These are phyloP conservation scores for Lunularia cruciata DNA, from an alignment of 225 moss, liverwort and hornwort species.

Conservation along the genomic window DNA sequence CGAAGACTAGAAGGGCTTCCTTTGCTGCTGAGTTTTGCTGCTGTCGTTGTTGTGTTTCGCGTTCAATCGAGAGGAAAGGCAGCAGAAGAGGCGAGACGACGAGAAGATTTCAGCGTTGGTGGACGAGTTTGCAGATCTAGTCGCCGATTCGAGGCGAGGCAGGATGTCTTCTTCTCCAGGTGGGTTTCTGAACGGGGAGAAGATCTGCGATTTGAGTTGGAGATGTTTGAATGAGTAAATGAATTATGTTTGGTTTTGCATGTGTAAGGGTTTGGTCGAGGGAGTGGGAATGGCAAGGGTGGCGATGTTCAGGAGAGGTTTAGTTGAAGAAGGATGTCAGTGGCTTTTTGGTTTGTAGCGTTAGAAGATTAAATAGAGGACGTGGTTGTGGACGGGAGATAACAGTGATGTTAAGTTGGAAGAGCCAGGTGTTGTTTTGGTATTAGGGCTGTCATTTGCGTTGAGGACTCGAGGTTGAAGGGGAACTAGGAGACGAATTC, in stretches of 20 bases:
- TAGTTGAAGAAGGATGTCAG: neutral
- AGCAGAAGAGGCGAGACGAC: neutral
- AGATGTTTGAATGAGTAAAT: too few relatives aligned
- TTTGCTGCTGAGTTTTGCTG: too few relatives aligned
- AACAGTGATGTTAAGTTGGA: too few relatives aligned
- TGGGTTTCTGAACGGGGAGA: neutral
- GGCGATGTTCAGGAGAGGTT: neutral
- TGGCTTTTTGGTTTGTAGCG: neutral
- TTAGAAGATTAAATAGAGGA: neutral
- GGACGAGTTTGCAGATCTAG: slow-evolving; percentile 22
- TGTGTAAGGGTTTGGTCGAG: neutral
- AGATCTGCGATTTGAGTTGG: slow-evolving; percentile 1
- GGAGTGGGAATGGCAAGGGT: neutral
- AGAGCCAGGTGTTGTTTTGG: too few relatives aligned
- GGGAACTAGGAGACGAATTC: neutral
- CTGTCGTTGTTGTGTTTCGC: too few relatives aligned
- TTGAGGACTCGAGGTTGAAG: neutral
- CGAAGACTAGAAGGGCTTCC: too few relatives aligned
- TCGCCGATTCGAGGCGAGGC: slow-evolving; percentile 20
- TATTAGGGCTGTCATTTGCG: too few relatives aligned
- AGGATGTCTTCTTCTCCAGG: slow-evolving; percentile 26
- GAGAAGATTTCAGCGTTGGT: neutral
- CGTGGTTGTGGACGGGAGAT: too few relatives aligned
- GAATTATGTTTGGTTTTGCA: neutral
- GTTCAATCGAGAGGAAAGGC: neutral